These are phyloP conservation scores for Wickerhamiella vanderwaltii DNA, from an alignment of 805 yeast species.

Conservation along the genomic window DNA sequence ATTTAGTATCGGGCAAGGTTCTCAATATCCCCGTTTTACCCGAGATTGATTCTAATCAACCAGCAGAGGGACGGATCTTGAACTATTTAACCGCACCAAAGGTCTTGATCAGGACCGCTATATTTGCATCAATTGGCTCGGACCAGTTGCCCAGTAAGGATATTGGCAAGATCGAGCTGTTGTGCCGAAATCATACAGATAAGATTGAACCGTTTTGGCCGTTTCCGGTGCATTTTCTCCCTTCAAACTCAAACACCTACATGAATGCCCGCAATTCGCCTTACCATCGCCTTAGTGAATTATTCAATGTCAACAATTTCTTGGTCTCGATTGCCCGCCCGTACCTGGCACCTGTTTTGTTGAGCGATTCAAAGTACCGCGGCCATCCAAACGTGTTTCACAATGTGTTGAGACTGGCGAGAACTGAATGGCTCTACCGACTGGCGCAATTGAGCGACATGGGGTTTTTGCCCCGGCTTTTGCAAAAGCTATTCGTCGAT, in stretches of 20 bases:
- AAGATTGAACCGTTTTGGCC: conserved; percentile 27
- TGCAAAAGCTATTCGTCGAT: conserved; percentile 71
- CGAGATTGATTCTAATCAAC: conserved; percentile 35
- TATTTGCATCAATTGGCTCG: conserved; percentile 57
- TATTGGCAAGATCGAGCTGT: conserved; percentile 45
- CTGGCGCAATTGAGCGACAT: conserved; percentile 66
- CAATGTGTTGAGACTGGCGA: conserved; percentile 42
- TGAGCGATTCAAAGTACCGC: conserved; percentile 66
- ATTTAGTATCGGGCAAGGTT: conserved; percentile 60
- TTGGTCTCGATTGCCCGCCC: conserved; percentile 88
- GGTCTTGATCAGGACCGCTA: conserved; percentile 71
- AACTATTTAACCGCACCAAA: conserved; percentile 86
- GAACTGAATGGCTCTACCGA: conserved; percentile 75
- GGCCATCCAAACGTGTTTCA: conserved; percentile 30
- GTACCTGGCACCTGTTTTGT: conserved; percentile 78
- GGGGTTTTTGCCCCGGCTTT: conserved; percentile 56
- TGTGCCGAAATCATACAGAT: conserved; percentile 44
- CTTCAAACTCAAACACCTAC: conserved; percentile 33
- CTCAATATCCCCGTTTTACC: conserved; percentile 82
- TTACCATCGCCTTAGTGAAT: conserved; percentile 76
- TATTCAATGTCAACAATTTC: conserved; percentile 90
- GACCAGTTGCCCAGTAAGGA: conserved; percentile 34
- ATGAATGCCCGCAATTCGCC: conserved; percentile 46
- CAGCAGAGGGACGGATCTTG: conserved; percentile 31
- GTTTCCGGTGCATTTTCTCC: conserved; percentile 22